phyloP scores from a whole-genome alignment of 768 basidiomycete species.

The Flagelloscypha sp. region DNA sequence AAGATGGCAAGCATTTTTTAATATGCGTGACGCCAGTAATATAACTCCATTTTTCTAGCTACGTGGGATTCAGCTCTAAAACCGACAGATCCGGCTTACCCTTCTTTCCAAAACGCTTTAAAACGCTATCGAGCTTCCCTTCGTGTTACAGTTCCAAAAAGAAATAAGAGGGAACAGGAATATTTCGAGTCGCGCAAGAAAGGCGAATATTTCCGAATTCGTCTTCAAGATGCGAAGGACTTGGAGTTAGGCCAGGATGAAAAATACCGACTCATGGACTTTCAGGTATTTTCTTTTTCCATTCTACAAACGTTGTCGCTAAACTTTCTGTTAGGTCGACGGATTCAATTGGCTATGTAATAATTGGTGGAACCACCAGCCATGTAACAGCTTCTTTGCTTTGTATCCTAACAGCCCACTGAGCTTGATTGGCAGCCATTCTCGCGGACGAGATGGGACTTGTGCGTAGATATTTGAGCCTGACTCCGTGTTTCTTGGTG shows the following conservation, averaged over 20 bases:
- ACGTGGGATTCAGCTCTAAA: slow-evolving; percentile 89
- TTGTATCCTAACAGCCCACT: no score
- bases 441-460: slow-evolving; percentile 98
- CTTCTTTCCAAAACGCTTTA: slow-evolving; percentile 63
- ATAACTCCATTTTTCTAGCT: slow-evolving; percentile 36
- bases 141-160: slow-evolving; percentile 47
- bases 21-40: slow-evolving; percentile 2
- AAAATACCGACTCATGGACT: slow-evolving; percentile 70
- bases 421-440: no score
- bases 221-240: slow-evolving; percentile 45
- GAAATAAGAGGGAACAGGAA: slow-evolving; percentile 31
- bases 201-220: slow-evolving; percentile 42
- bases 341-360: slow-evolving; percentile 80
- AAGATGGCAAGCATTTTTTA: slow-evolving; percentile 58
- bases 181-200: slow-evolving; percentile 45
- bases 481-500: slow-evolving; percentile 5
- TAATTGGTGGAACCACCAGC: slow-evolving; percentile 83
- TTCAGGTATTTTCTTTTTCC: slow-evolving; percentile 51
- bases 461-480: slow-evolving; percentile 30
- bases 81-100: slow-evolving; percentile 44
- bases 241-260: slow-evolving; percentile 60
- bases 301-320: not conserved
- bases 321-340: slow-evolving; percentile 40
- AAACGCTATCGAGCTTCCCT: slow-evolving; percentile 55
- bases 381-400: no score